Evolutionary conservation across 2,329 filamentous ascomycete genomes (phyloP), one percentile per base, ranked within the genome.

Genomic region (Neoarthrinium moseri): DNA sequence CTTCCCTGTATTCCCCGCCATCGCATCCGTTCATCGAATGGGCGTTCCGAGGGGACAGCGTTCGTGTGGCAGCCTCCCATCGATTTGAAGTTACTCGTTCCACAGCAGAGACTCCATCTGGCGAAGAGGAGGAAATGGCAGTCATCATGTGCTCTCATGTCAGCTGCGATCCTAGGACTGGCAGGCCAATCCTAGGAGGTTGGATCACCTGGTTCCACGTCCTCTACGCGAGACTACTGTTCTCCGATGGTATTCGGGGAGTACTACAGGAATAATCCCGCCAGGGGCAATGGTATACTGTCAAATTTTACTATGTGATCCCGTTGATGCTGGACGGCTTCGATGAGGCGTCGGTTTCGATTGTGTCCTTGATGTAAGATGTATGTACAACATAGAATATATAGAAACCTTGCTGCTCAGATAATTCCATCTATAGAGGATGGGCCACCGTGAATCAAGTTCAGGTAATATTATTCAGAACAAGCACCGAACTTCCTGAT

Each of bases 61-160:
- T 35, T 17, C 17, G 17, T 4, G 13, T 35, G 12, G 33, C 33
- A 2, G 18, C 33, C 6, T 35, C 33, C 22, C 33, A 35, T 13
- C 33, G 33, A 12, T 35, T 35, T 20, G 33, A 35, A 35, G 33
- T 35, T 11, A 35, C 17, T 4, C 15, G 33, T 10, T 11, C 18
- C 10, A 6, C 5, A 12, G 8, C 15, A 12, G 4, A 3, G n/a
- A 6, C 5, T 5, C 6, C 15, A 20, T 8, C 33, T 5, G 33
- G 20, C 13, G 30, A 32, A 34, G 7, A 12, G 8, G 18, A 43
- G 22, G 41, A 26, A 5, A 22, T 21, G 15, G 18, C 26, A 12
- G 15, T 34, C 12, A 36, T 43, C 21, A 43, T 15, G 11, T 43
- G 34, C 23, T 43, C 41, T 6, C 17, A 20, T 10, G 41, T 43